Evolutionary conservation across 805 yeast species (phyloP), one percentile per base, ranked within the genome.

Genomic region (Schwanniomyces polymorphus): DNA sequence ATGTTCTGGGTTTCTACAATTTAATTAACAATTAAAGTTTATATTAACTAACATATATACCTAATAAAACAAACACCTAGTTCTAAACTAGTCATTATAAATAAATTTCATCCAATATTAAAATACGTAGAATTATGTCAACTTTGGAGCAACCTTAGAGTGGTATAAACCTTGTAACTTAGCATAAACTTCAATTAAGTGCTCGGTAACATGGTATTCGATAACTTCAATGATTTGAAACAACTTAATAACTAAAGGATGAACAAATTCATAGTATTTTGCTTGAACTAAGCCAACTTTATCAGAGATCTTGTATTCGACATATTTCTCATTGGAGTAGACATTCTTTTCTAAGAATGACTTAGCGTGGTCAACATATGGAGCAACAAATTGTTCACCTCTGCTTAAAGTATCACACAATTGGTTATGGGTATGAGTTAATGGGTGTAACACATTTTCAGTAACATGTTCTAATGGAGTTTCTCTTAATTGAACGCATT

Each of bases 371-470:
- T 54, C 48, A 27, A 58, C 46, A 54, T 68, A 70, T 29, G 78
- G 78, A 43, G 57, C 51, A 14, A 61, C 56, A 43, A 50, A 60
- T 23, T 45, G 44, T 34, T 62, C 61, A 38, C 69, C 72, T 38
- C 55, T 52, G 53, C 59, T 49, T 51, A 74, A 63, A 1, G 51
- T 60, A 25, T 58, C 66, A 57, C 78, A 74, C 44, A 68, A 54
- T 42, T 56, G 54, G 53, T 59, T 62, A 55, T 73, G 77, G 46
- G 63, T 60, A 48, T 64, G 62, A 42, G 66, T 51, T 44, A 71
- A 62, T 39, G 78, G 78, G 53, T 72, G 76, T 48, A 68, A 54
- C 38, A 69, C 59, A 11, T 55, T 46, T 39, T 65, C 57, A 45
- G 62, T 61, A 12, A 61, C 64, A 51, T 61, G 64, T 45, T 64